Base-by-base conservation (phyloP, 1,284 basidiomycete species). In the Anthracocystis setariae region DNA sequence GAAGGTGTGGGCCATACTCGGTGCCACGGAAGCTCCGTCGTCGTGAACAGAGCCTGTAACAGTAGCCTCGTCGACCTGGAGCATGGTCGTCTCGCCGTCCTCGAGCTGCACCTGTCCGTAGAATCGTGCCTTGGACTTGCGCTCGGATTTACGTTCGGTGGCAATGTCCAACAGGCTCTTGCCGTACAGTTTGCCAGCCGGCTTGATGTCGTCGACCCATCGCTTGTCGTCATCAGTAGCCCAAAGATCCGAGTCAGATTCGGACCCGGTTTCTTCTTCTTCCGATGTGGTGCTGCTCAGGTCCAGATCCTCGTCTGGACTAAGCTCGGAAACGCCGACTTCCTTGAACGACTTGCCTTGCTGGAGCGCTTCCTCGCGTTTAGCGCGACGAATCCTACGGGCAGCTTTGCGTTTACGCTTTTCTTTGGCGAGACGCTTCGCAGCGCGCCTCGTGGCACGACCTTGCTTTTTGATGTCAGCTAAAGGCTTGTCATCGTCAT, bases 121-220 rank as follows among this genome's bases (percentile, higher is more conserved):
- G 54, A 74, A 77, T 8, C 76, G 60, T 5, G 59, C 61, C 23
- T 74, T 73, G 20, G 64, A 60, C 32, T 67, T 60, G 42, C 61
- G 63, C 25, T 62, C 61, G 23, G 38, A n/a, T 18, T 59, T 57
- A 20, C 66, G 56, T 24, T 73, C 60, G 2, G 63, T 46, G 5
- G 77, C 79, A 8, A 78, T 40, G 38, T 75, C 78, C 10, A 82
- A 52, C 24, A 82, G 63, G 47, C 72, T 80, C 67, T 77, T 79
- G 37, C 80, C 80, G 42, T 75, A 82, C 46, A 82, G 53, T 24
- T 72, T 78, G 2, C 80, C 80, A 1, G 77, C 79, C 0, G 80
- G 79, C 40, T 78, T 75, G 24, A 50, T 53, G 21, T 81, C 72
- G 33, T 79, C 76, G 23, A 68, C 49, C 79, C 79, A 79, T n/a